Evolutionary conservation across 2,329 filamentous ascomycete genomes (phyloP).

Genomic region (Lasiodiplodia gonubiensis): DNA sequence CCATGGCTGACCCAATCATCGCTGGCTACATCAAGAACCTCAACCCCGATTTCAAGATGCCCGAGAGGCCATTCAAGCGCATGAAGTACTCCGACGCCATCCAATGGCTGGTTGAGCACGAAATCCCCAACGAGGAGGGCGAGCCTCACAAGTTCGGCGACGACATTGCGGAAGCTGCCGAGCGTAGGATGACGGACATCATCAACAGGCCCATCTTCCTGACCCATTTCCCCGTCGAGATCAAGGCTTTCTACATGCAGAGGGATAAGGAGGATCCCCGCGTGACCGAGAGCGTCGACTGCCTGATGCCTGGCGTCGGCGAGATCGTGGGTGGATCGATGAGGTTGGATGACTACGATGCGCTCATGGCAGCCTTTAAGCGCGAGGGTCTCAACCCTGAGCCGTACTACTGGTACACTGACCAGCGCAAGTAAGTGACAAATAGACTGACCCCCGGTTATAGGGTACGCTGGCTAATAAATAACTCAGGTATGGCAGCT

Average conservation of each 20-base stretch:
- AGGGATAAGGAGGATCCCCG: conserved; percentile 78
- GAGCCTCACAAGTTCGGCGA: conserved; percentile 91
- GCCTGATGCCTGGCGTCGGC: conserved; percentile 88
- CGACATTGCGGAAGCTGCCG: conserved; percentile 96
- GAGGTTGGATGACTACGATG: conserved; percentile 91
- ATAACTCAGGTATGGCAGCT: conserved; percentile 77
- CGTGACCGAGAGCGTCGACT: conserved; percentile 92
- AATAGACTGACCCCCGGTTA: neutral
- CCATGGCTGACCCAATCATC: conserved; percentile 74
- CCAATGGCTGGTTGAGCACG: conserved; percentile 86
- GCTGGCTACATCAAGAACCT: conserved; percentile 78
- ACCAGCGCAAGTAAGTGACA: conserved; percentile 83
- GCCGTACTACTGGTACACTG: conserved; percentile 98
- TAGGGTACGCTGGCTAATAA: neutral
- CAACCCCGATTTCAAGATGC: conserved; percentile 87
- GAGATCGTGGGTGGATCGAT: conserved; percentile 97
- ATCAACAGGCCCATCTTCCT: conserved; percentile 96
- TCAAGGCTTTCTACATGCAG: conserved; percentile 99
- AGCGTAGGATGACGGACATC: conserved; percentile 94
- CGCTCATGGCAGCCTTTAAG: conserved; percentile 86
- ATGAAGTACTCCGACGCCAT: conserved; percentile 97
- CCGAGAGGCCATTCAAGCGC: conserved; percentile 84
- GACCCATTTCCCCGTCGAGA: conserved; percentile 94
- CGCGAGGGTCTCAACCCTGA: conserved; percentile 82
- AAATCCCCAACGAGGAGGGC: conserved; percentile 92